Percentiles rank a stretch among this genome's conserved stretches.
Conservation (phyloP, 1,284 basidiomycete genomes). For the Cerrena zonata region DNA sequence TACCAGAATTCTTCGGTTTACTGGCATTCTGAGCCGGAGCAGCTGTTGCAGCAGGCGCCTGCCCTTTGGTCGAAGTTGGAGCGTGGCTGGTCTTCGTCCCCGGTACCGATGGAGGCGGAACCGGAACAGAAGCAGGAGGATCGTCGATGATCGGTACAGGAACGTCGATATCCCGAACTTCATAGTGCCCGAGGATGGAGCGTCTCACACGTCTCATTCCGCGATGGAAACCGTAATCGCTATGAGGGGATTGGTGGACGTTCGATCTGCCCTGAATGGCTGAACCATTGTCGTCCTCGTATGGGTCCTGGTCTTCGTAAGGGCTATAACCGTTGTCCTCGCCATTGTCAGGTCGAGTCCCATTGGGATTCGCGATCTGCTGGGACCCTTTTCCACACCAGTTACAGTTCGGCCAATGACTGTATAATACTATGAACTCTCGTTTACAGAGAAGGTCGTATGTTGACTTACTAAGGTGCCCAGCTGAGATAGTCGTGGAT, state of each 20-base stretch:
- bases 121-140: not conserved
- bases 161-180: not conserved
- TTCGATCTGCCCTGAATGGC: constrained; percentile 2
- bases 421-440: constrained; percentile 20
- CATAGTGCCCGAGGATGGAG: not conserved
- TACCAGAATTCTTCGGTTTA: constrained; percentile 18
- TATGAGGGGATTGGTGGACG: constrained; percentile 9
- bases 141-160: not conserved
- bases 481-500: constrained; percentile 50
- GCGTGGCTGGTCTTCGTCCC: constrained; percentile 10
- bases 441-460: not conserved
- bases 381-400: constrained; percentile 28
- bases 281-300: not conserved
- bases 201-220: constrained; percentile 17
- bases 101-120: constrained; percentile 10
- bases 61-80: constrained; percentile 8
- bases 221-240: too few species aligned
- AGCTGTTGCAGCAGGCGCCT: constrained; percentile 20
- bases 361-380: constrained; percentile 22
- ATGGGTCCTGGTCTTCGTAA: constrained; percentile 7
- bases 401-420: constrained; percentile 59
- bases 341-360: constrained; percentile 9
- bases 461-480: constrained; percentile 48
- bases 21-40: constrained; percentile 27
- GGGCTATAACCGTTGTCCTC: constrained; percentile 10